phyloP scores from a whole-genome alignment of 805 yeast genomes.

The Kazachstania taianensis region DNA sequence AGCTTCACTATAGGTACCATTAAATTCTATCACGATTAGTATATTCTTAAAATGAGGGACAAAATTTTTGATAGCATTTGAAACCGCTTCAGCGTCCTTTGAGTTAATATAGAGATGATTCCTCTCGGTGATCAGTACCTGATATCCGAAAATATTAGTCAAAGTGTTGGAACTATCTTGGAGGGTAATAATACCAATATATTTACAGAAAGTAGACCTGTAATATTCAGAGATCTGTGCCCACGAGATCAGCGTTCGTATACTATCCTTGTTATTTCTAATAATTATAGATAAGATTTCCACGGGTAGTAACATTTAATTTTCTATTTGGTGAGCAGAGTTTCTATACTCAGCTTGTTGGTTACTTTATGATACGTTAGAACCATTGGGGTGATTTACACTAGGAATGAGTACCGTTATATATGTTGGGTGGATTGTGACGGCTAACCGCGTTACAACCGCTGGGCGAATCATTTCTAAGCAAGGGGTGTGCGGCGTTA shows the following conservation, averaged over 20 bases:
- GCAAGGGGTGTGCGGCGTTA: too few species aligned
- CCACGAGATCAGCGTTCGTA: constrained; percentile 22
- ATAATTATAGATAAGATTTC: constrained; percentile 21
- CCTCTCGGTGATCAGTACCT: constrained; percentile 6
- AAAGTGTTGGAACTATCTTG: constrained; percentile 9
- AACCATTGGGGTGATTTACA: too few species aligned
- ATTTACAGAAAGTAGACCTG: constrained; percentile 7
- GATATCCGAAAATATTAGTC: constrained; percentile 10
- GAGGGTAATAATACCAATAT: constrained; percentile 19
- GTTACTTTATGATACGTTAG: too few species aligned
- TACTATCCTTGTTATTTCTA: constrained; percentile 14
- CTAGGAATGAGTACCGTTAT: too few species aligned
- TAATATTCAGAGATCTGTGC: constrained; percentile 11
- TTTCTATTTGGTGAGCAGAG: too few species aligned
- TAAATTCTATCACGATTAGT: constrained; percentile 16
- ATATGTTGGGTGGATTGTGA: too few species aligned
- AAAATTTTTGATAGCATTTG: constrained; percentile 7
- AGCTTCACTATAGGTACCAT: constrained; percentile 17
- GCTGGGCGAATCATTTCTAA: too few species aligned
- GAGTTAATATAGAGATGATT: constrained; percentile 11
- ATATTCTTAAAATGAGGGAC: constrained; percentile 8
- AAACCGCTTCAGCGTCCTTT: constrained; percentile 1
- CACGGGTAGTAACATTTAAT: constrained; percentile 14
- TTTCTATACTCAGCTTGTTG: too few species aligned
- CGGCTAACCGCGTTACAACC: too few species aligned